Conservation (phyloP, 495 filamentous ascomycete genomes). For the Stereocaulon alpinum region DNA sequence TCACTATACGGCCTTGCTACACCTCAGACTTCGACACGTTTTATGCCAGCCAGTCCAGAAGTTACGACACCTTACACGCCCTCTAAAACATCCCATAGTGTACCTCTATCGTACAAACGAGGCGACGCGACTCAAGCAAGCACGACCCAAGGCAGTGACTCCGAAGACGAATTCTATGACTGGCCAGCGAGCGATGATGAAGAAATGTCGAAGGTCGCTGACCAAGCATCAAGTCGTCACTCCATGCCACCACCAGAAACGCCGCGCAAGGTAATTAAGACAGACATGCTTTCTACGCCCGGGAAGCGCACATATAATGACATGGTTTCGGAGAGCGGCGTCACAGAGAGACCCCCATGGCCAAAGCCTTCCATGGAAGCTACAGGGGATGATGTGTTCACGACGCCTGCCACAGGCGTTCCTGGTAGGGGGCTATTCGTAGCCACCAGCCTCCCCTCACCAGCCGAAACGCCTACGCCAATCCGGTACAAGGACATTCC, state of each 20-base stretch:
- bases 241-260: slow-evolving; percentile 31
- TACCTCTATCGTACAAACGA: slow-evolving; percentile 18
- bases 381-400: slow-evolving; percentile 23
- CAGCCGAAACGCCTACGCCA: slow-evolving; percentile 42
- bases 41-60: slow-evolving; percentile 6
- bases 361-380: slow-evolving; percentile 19
- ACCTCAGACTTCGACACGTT: slow-evolving; percentile 14
- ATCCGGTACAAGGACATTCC: slow-evolving; percentile 34
- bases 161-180: slow-evolving; percentile 34
- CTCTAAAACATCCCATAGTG: slow-evolving; percentile 24
- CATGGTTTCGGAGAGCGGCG: slow-evolving; percentile 21
- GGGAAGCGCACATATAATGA: slow-evolving; percentile 42
- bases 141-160: slow-evolving; percentile 26
- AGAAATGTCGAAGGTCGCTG: slow-evolving; percentile 18
- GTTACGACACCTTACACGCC: slow-evolving; percentile 23
- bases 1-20: slow-evolving; percentile 14
- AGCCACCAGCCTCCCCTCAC: slow-evolving; percentile 20
- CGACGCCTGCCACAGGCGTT: slow-evolving; percentile 18
- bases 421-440: slow-evolving; percentile 19
- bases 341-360: slow-evolving; percentile 1
- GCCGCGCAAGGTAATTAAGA: slow-evolving; percentile 38
- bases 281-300: slow-evolving; percentile 38
- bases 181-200: slow-evolving; percentile 38
- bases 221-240: slow-evolving; percentile 13
- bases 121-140: slow-evolving; percentile 9